phyloP scores from a whole-genome alignment of 257 asterid species.

The Rehmannia glutinosa region DNA sequence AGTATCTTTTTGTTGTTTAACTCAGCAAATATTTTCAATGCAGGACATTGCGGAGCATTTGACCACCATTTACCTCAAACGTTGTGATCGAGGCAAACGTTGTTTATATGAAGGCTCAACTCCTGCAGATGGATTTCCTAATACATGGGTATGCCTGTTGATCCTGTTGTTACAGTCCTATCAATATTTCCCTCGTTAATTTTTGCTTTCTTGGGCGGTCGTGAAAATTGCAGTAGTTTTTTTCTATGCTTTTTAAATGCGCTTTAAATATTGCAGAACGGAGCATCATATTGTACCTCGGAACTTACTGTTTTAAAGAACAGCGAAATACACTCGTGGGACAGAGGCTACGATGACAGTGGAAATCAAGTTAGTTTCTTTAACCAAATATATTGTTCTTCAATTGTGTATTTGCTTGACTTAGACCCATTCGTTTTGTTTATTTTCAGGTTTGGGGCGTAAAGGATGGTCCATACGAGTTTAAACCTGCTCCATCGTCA shows the following conservation, averaged over 20 bases:
- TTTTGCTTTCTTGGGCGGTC: neutral
- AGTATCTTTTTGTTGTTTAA: neutral
- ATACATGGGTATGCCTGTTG: conserved; percentile 43
- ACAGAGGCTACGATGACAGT: conserved; percentile 79
- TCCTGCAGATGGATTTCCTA: conserved; percentile 81
- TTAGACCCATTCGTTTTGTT: neutral
- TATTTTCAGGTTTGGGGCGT: conserved; percentile 85
- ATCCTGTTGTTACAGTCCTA: conserved; percentile 1
- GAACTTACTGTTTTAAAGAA: conserved; percentile 75
- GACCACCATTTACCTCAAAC: conserved; percentile 77
- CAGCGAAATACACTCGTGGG: conserved; percentile 85
- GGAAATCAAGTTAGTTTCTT: conserved; percentile 73
- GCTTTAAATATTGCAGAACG: conserved; percentile 34
- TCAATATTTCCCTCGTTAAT: neutral
- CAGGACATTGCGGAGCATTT: conserved; percentile 99
- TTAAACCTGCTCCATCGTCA: conserved; percentile 85
- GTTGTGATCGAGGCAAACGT: conserved; percentile 89
- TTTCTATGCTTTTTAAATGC: neutral
- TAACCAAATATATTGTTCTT: neutral
- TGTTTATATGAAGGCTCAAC: conserved; percentile 94
- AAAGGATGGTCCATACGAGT: conserved; percentile 84
- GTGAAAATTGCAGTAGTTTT: neutral
- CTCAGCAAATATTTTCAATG: conserved; percentile 7
- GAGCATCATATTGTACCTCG: conserved; percentile 55
- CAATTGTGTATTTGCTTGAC: neutral